Percentiles rank a stretch among this genome's conserved stretches.
These are phyloP conservation scores for Clausena lansium DNA, from an alignment of 345 rosid species.

Conservation along the genomic window DNA sequence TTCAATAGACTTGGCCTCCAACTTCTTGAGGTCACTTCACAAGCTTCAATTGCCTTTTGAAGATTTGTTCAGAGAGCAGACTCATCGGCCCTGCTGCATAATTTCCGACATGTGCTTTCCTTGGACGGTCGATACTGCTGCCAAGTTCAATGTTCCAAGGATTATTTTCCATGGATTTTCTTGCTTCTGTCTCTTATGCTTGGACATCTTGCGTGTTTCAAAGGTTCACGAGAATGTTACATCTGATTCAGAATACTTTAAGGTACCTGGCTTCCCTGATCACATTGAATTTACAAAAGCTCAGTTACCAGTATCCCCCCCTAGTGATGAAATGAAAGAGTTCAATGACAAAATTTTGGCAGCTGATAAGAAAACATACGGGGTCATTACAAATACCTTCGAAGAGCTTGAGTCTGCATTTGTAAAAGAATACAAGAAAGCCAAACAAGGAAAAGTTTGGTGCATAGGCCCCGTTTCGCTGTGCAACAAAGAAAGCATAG, in stretches of 20 bases:
- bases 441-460: no score
- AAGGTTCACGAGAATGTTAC: slow-evolving; percentile 20
- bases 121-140: no score
- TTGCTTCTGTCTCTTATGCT: not conserved
- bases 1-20: no score
- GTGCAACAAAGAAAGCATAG: no score
- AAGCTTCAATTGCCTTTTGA: no score
- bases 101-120: no score
- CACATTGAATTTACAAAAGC: slow-evolving; percentile 10
- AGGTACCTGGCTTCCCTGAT: slow-evolving; percentile 29
- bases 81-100: no score
- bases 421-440: not conserved
- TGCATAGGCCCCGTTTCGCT: no score
- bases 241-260: slow-evolving; percentile 27
- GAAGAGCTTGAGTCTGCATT: not conserved
- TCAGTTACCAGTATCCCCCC: slow-evolving; percentile 16
- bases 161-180: no score
- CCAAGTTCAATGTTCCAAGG: no score
- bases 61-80: no score
- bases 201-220: slow-evolving; percentile 16
- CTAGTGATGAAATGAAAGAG: not conserved
- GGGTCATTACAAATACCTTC: not conserved
- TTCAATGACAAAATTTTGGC: not conserved
- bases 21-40: no score
- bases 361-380: slow-evolving; percentile 9